Percentiles rank a stretch among this genome's conserved stretches.
These are phyloP conservation scores for Ganoderma sp. DNA, from an alignment of 1,284 basidiomycete species.

Conservation along the genomic window DNA sequence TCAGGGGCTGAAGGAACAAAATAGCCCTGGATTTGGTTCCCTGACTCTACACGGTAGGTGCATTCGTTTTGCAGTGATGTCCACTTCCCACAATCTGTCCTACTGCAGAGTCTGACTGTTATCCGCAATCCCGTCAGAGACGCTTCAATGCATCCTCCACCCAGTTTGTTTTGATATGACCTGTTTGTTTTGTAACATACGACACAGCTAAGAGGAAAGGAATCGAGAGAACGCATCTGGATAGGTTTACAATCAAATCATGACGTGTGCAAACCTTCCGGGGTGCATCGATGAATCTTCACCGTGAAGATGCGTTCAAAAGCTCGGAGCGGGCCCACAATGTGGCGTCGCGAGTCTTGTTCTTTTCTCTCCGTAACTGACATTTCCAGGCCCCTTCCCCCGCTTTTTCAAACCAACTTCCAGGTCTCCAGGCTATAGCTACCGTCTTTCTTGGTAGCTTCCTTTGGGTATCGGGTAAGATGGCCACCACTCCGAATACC, in stretches of 20 bases:
- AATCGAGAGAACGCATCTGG: not conserved
- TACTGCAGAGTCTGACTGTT: not conserved
- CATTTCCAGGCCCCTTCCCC: not conserved
- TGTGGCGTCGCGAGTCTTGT: not conserved
- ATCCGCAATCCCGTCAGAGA: not conserved
- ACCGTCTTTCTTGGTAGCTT: not conserved
- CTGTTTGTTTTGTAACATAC: not conserved
- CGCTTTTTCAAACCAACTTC: not conserved
- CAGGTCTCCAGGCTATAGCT: not conserved
- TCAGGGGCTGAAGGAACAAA: constrained; percentile 36
- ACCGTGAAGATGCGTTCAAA: constrained; percentile 10
- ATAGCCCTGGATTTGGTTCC: not conserved
- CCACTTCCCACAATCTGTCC: too few species aligned
- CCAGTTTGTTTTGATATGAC: not conserved
- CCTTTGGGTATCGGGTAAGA: not conserved
- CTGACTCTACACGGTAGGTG: not conserved
- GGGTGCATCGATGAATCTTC: constrained; percentile 1
- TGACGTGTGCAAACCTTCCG: not conserved
- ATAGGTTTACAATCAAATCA: not conserved
- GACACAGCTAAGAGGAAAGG: not conserved
- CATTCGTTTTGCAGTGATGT: not conserved
- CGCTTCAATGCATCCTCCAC: not conserved
- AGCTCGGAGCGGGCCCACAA: not conserved
- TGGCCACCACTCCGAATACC: not conserved
- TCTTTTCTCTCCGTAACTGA: not conserved